These are phyloP conservation scores for Teunomyces gatunensis DNA, from an alignment of 805 yeast genomes.

Conservation along the genomic window DNA sequence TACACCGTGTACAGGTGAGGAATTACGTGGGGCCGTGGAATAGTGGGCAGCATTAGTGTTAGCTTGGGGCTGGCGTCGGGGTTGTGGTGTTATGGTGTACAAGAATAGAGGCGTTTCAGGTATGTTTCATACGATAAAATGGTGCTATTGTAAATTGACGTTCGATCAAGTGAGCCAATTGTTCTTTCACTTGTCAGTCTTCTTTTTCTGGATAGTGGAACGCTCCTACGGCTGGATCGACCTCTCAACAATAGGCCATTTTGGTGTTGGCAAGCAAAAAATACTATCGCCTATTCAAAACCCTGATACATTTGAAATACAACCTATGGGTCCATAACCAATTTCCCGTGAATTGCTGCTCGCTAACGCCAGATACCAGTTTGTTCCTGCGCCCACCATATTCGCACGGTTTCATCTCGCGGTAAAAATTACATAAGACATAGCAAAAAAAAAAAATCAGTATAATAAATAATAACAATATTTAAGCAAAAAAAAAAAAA, in stretches of 20 bases:
- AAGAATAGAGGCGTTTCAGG: background rate
- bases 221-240: too few relatives aligned
- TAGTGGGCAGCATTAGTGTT: background rate
- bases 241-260: too few relatives aligned
- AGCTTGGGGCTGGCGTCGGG: background rate
- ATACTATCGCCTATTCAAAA: too few relatives aligned
- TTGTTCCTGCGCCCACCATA: background rate
- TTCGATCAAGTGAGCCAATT: too few relatives aligned
- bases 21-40: constrained; percentile 4
- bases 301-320: background rate
- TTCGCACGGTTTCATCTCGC: background rate
- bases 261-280: too few relatives aligned
- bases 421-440: background rate
- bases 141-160: too few relatives aligned
- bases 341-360: background rate
- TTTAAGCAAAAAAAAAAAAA: background rate
- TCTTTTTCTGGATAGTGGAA: too few relatives aligned
- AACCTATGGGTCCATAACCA: background rate
- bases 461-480: background rate
- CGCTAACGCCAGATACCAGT: background rate
- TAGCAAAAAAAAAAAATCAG: background rate
- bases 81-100: too few relatives aligned
- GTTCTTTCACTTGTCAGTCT: too few relatives aligned
- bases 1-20: constrained; percentile 67
- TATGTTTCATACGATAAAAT: background rate